Conservation (phyloP, 805 yeast species). For the Komagataella mondaviorum region DNA sequence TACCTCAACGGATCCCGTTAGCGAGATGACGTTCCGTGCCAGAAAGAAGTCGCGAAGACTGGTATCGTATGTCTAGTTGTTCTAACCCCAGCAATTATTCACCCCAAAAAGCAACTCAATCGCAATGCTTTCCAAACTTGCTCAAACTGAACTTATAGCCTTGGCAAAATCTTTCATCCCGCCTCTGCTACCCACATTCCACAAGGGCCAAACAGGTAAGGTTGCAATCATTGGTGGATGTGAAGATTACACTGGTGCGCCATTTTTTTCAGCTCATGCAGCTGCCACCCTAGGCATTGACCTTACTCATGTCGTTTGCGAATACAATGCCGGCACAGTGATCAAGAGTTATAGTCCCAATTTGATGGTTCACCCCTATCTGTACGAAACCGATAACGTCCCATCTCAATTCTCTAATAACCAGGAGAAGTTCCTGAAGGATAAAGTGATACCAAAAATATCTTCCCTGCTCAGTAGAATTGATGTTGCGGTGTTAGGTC, state of each 20-base stretch:
- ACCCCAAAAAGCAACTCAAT: not conserved
- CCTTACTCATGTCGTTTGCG: conserved; percentile 83
- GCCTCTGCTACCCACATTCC: conserved; percentile 55
- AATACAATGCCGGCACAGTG: conserved; percentile 58
- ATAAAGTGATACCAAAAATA: conserved; percentile 42
- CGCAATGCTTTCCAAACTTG: not conserved
- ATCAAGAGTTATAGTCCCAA: conserved; percentile 87
- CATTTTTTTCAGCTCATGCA: conserved; percentile 79
- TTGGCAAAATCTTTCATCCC: conserved; percentile 52
- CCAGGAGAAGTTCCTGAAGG: conserved; percentile 18
- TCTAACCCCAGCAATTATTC: not conserved
- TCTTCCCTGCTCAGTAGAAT: conserved; percentile 42
- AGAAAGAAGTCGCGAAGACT: not conserved
- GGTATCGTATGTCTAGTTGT: not conserved
- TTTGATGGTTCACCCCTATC: conserved; percentile 90
- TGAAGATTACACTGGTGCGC: conserved; percentile 96
- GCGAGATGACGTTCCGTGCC: not conserved
- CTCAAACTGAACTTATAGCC: conserved; percentile 25
- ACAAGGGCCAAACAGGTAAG: conserved; percentile 89
- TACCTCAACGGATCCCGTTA: not conserved
- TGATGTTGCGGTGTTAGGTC: conserved; percentile 81
- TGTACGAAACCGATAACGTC: conserved; percentile 32
- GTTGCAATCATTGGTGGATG: conserved; percentile 87
- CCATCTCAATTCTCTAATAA: conserved; percentile 8
- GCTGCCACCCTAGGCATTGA: conserved; percentile 81